Evolutionary conservation across 1,284 basidiomycete species (phyloP), one percentile per base, ranked within the genome.

Genomic region (Testicularia cyperi): DNA sequence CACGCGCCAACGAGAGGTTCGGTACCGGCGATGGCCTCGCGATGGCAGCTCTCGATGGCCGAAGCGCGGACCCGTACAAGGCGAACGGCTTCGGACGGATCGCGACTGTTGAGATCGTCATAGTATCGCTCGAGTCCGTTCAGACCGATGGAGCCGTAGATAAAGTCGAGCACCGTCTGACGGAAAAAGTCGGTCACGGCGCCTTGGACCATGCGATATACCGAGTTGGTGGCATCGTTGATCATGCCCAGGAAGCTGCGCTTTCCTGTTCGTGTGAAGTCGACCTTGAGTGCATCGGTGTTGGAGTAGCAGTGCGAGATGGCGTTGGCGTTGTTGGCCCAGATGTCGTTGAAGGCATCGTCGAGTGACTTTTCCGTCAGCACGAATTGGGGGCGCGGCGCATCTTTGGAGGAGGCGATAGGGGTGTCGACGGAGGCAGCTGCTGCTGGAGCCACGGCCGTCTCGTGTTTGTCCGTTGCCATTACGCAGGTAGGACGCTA

Each of bases 101-200:
- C 94, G 12, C 87, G 87, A 8, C 88, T 88, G 66, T 88, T 86
- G 1, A 91, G 88, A 26, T 68, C 51, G 31, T 70, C 60, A 36
- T 68, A 66, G 43, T 72, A 70, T 6, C 56, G 36, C 35, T 70
- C 56, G 6, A 67, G 43, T 3, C 57, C 53, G 4, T 47, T 35
- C 14, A 67, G 30, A 13, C 53, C 42, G 33, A 62, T 49, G 6
- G 51, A 44, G 10, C 58, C 54, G 25, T 63, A 67, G 29, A 42
- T 54, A 37, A 68, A 71, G 43, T 71, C 67, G 42, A 78, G 61
- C 15, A 74, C 68, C 1, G 77, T 76, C 80, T 98, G 94, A 40
- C 85, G 86, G 79, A 96, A 98, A 84, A 92, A 97, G 78, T 97
- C 94, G 48, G 87, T 86, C 68, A 85, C 77, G 84, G 70, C 88